These are phyloP conservation scores for Dissophora globulifera DNA, from an alignment of 192 early-diverging fungal species.

Conservation along the genomic window DNA sequence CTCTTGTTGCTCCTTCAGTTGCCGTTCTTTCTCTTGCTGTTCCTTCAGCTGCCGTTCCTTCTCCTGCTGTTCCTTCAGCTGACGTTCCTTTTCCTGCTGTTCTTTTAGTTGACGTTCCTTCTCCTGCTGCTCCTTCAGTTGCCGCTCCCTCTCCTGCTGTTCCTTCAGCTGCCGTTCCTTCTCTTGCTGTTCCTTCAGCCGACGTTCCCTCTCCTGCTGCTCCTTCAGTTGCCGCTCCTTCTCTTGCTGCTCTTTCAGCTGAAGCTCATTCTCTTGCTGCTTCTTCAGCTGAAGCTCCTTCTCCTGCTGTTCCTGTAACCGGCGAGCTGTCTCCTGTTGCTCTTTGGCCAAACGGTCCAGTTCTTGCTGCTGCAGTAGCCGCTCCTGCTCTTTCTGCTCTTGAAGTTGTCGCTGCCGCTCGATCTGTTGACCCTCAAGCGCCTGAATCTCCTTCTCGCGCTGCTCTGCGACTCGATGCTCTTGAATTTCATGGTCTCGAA, in stretches of 20 bases:
- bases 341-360: conserved; percentile 11
- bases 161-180: conserved; percentile 24
- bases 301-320: conserved; percentile 3
- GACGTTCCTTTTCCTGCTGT: background rate
- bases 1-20: conserved; percentile 23
- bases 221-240: conserved; percentile 23
- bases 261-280: conserved; percentile 19
- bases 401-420: background rate
- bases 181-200: conserved; percentile 29
- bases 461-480: conserved; percentile 8
- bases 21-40: conserved; percentile 10
- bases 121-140: conserved; percentile 15
- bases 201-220: conserved; percentile 21
- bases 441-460: conserved; percentile 8
- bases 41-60: too few relatives aligned
- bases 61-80: background rate
- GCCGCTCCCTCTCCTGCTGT: conserved; percentile 27
- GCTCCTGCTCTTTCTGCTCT: conserved; percentile 13
- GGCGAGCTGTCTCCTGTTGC: conserved; percentile 16
- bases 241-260: conserved; percentile 17
- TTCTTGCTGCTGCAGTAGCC: conserved; percentile 16
- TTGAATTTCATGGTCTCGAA: conserved; percentile 9
- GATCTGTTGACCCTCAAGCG: conserved; percentile 10
- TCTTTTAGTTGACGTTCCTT: conserved; percentile 23
- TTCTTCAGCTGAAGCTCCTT: conserved; percentile 13